A percentile compares a stretch with the other conserved stretches of the same genome.
Evolutionary conservation across 179 eudicot genomes (phyloP).

Genomic region (Monotropa hypopitys): DNA sequence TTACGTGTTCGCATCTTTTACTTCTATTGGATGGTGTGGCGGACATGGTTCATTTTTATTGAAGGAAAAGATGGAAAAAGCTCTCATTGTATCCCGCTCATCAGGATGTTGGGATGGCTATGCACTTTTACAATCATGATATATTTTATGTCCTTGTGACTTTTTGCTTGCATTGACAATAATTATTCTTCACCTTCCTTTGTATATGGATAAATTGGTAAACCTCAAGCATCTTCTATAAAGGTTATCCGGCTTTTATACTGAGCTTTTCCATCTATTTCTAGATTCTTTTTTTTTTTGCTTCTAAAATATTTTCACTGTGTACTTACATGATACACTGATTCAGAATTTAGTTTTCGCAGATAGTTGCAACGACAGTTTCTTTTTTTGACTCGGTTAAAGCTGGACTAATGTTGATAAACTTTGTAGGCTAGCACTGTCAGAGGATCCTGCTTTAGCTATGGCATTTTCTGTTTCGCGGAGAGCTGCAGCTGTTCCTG

Average conservation of each 20-base stretch:
- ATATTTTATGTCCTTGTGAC: neutral
- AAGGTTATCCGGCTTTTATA: neutral
- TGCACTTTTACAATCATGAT: neutral
- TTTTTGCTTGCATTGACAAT: neutral
- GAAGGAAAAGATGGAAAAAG: neutral
- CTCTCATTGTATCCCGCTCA: neutral
- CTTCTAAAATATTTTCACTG: neutral
- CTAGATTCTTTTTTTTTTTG: neutral
- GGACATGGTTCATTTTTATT: neutral
- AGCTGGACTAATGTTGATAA: constrained; percentile 10
- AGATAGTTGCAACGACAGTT: neutral
- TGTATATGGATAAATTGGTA: neutral
- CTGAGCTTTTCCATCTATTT: neutral
- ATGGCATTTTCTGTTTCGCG: constrained; percentile 97
- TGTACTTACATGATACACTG: neutral
- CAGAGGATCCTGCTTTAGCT: constrained; percentile 94
- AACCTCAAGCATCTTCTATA: neutral
- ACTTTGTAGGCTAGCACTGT: constrained; percentile 60
- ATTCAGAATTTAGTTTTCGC: neutral
- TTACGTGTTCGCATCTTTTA: neutral
- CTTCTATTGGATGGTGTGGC: neutral
- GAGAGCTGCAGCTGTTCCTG: constrained; percentile 85
- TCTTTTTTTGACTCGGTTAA: neutral
- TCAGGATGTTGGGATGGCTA: neutral
- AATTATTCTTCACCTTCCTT: neutral